Conservation (phyloP, 176 grass and related monocot species). For the Melocanna baccifera region DNA sequence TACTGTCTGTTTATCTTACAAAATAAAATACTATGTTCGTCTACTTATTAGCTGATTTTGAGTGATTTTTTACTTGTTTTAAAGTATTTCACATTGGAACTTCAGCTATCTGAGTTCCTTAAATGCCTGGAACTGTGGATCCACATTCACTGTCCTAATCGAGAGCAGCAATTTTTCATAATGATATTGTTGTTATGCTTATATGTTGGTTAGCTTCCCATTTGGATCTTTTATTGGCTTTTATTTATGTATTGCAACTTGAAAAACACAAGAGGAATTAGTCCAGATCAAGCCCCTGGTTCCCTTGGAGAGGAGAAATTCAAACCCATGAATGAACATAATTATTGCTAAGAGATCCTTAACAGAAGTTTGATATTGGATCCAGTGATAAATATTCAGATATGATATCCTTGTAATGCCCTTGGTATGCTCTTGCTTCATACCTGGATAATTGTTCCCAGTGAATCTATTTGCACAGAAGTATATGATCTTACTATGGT, state of each 20-base stretch:
- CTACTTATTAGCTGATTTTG: neutral
- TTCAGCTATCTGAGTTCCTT: neutral
- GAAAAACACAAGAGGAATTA: neutral
- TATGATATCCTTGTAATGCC: neutral
- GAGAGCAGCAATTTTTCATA: neutral
- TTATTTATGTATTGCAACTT: neutral
- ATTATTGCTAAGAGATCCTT: neutral
- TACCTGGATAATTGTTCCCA: neutral
- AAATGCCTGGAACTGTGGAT: neutral
- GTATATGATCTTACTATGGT: neutral
- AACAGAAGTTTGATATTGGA: neutral
- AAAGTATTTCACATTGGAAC: neutral
- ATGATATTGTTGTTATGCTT: neutral
- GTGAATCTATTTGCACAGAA: neutral
- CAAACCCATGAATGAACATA: neutral
- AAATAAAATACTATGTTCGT: neutral
- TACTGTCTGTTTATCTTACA: neutral
- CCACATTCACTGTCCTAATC: neutral
- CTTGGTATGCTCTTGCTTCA: neutral
- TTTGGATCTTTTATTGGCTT: neutral
- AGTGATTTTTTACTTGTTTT: neutral
- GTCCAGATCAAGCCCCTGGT: neutral
- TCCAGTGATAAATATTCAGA: neutral
- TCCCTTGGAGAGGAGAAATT: neutral
- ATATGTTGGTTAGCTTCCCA: neutral